Base-by-base conservation (phyloP, 371 early-diverging fungal species). In the Mortierella sp. region DNA sequence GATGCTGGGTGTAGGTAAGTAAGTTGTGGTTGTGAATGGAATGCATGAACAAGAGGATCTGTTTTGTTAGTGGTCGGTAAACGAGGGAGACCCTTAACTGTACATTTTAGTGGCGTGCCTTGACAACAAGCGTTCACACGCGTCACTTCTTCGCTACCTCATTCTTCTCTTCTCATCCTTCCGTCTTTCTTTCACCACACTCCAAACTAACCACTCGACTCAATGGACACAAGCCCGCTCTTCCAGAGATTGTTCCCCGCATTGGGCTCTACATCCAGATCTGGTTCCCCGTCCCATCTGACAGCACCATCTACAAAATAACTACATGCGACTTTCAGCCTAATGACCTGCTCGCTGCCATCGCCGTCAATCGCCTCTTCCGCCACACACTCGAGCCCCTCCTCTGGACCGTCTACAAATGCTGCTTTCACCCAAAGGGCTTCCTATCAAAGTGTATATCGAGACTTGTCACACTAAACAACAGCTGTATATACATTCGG, bases 241-340 rank as follows among this genome's bases (percentile, higher is more conserved):
- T 76, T 0, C 74, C 74, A 46, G 73, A 81, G 70, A 58, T 76
- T 27, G 11, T 81, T 2, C 35, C 43, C 24, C 58, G 76, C 18
- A 32, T 74, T 41, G 81, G 74, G 7, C 14, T 44, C 4, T 70
- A 73, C 44, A 70, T 80, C 48, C 81, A 73, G 12, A 56, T 80
- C 27, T 76, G 76, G 76, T 29, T 32, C 18, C 32, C 16, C 16
- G 16, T 16, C 5, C 18, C 65, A 18, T 18, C 35, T 1, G 21
- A 63, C 2, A 16, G 21, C 51, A 6, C 21, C 6, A 32, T 14
- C n/a, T 21, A 24, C n/a, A 21, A 11, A 7, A 32, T 2, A 8
- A 27, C 1, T 0, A 4, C 8, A 21, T 51, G 18, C 18, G 2
- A 14, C 29, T 76, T 80, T 56, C 14, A 32, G n/a, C 76, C 73